These are phyloP conservation scores for Luffa acutangula DNA, from an alignment of 306 rosid genomes.

Conservation along the genomic window DNA sequence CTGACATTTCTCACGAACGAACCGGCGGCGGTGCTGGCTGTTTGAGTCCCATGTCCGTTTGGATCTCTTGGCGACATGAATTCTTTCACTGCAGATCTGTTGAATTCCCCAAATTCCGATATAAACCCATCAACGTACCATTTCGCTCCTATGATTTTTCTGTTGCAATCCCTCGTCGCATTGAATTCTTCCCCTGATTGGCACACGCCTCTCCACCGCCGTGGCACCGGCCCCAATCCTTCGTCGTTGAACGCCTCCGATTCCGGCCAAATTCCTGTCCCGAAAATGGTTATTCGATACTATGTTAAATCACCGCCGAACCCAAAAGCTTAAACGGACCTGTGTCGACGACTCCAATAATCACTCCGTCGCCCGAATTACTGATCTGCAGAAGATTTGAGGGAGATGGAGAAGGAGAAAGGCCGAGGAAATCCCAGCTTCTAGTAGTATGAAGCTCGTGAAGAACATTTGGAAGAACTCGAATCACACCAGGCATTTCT, in stretches of 20 bases:
- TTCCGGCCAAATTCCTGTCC: conserved; percentile 54
- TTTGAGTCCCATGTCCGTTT: conserved; percentile 39
- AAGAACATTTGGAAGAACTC: conserved; percentile 33
- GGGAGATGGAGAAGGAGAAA: conserved; percentile 18
- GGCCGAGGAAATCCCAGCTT: conserved; percentile 48
- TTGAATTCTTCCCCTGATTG: conserved; percentile 29
- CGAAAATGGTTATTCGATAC: too few relatives aligned
- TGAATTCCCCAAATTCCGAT: conserved; percentile 26
- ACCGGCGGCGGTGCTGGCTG: conserved; percentile 38
- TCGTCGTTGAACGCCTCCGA: conserved; percentile 28
- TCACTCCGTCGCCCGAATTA: conserved; percentile 28
- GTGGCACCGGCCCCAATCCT: conserved; percentile 34
- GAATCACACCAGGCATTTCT: conserved; percentile 35
- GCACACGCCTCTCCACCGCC: conserved; percentile 39
- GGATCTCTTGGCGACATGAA: conserved; percentile 40
- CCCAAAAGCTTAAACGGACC: conserved; percentile 15
- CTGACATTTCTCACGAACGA: conserved; percentile 21
- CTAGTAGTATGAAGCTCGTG: conserved; percentile 40
- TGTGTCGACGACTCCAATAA: conserved; percentile 43
- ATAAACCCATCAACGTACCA: conserved; percentile 28
- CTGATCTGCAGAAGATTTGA: conserved; percentile 22
- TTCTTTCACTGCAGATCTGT: conserved; percentile 14
- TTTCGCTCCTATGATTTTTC: conserved; percentile 44
- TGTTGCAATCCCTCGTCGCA: conserved; percentile 27
- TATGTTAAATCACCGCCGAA: too few relatives aligned